These are phyloP conservation scores for Nymphaea thermarum DNA, from an alignment of 164 flowering plant genomes.

Conservation along the genomic window DNA sequence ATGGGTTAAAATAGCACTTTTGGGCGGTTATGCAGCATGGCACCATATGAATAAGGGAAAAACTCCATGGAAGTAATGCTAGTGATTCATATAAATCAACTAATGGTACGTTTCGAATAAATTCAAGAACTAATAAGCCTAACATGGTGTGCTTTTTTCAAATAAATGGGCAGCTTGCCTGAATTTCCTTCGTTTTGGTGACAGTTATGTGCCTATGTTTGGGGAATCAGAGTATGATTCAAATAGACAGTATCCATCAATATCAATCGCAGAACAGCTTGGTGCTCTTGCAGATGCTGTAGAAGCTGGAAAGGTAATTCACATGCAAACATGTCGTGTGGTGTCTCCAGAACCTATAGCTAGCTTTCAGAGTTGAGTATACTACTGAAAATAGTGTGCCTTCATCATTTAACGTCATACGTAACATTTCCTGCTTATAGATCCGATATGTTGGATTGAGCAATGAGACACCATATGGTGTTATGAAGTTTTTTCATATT, in stretches of 20 bases:
- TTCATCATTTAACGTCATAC: too few relatives aligned
- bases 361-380: too few relatives aligned
- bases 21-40: too few relatives aligned
- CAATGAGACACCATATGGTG: constrained; percentile 88
- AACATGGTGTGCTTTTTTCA: too few relatives aligned
- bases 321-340: background rate
- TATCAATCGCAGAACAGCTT: constrained; percentile 62
- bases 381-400: too few relatives aligned
- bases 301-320: constrained; percentile 57
- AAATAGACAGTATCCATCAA: constrained; percentile 26
- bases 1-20: too few relatives aligned
- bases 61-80: too few relatives aligned
- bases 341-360: too few relatives aligned
- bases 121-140: too few relatives aligned
- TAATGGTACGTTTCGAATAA: too few relatives aligned
- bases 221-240: constrained; percentile 84
- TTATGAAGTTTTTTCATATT: constrained; percentile 70
- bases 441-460: constrained; percentile 78
- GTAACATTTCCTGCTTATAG: constrained; percentile 17
- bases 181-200: constrained; percentile 1
- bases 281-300: constrained; percentile 52
- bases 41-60: too few relatives aligned
- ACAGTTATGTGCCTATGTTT: constrained; percentile 89
- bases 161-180: background rate
- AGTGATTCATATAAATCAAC: too few relatives aligned